Evolutionary conservation across 176 grass and related monocot genomes (phyloP).

Genomic region (Oryza glumipatula): DNA sequence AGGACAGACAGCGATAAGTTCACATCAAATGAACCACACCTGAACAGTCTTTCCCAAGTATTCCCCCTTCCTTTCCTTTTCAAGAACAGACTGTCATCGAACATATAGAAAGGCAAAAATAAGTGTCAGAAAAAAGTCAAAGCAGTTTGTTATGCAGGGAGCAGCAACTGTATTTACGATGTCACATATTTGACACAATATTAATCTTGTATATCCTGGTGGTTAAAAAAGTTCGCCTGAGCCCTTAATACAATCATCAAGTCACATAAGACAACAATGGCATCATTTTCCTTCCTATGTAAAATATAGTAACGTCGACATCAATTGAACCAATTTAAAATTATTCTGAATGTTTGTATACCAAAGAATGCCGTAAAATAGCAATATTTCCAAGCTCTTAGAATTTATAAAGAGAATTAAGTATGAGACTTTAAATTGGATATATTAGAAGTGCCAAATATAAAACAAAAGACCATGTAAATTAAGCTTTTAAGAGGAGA

Average conservation of each 20-base stretch:
- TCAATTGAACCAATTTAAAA: slow-evolving; percentile 7
- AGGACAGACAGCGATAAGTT: slow-evolving; percentile 8
- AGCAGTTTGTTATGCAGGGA: slow-evolving; percentile 33
- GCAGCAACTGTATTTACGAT: slow-evolving; percentile 29
- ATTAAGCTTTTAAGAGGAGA: not conserved
- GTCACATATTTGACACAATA: slow-evolving; percentile 7
- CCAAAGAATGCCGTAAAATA: not conserved
- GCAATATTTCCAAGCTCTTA: not conserved
- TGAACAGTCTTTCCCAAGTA: slow-evolving; percentile 84
- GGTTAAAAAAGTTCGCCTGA: not conserved
- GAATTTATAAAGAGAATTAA: slow-evolving; percentile 1
- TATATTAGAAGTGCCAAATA: not conserved
- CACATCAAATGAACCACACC: slow-evolving; percentile 34
- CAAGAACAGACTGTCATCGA: slow-evolving; percentile 66
- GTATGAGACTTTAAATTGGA: not conserved
- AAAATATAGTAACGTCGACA: slow-evolving; percentile 23
- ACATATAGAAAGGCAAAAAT: slow-evolving; percentile 8
- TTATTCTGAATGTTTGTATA: slow-evolving; percentile 30
- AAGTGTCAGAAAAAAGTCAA: slow-evolving; percentile 20
- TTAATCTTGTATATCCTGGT: slow-evolving; percentile 29
- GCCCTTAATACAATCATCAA: slow-evolving; percentile 34
- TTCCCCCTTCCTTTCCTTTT: slow-evolving; percentile 73
- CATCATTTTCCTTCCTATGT: slow-evolving; percentile 39
- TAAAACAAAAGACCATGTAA: not conserved
- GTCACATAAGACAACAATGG: slow-evolving; percentile 28